These are phyloP conservation scores for Fonsecaea nubica DNA, from an alignment of 2,329 filamentous ascomycete genomes.

Conservation along the genomic window DNA sequence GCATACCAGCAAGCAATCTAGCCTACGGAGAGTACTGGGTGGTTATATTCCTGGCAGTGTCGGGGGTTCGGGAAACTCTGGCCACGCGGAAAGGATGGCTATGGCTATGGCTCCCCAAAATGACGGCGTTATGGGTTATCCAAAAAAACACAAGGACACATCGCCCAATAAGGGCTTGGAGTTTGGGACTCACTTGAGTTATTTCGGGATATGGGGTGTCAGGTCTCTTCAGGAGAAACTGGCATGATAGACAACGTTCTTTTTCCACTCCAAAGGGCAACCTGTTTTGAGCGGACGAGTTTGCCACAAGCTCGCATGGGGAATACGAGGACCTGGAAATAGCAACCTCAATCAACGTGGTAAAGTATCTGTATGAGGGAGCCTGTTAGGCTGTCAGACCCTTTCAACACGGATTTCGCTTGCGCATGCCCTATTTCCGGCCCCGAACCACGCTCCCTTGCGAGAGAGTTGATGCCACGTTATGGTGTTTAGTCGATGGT, in stretches of 20 bases:
- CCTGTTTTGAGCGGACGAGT: not conserved
- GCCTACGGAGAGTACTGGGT: constrained; percentile 4
- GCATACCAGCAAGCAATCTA: not conserved
- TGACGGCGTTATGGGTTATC: constrained; percentile 6
- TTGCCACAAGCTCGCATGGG: constrained; percentile 4
- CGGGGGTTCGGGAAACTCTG: not conserved
- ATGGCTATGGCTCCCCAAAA: not conserved
- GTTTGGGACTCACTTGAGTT: not conserved
- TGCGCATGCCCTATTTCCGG: constrained; percentile 13
- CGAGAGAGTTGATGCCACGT: constrained; percentile 1
- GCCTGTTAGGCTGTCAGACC: not conserved
- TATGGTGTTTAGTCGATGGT: not conserved
- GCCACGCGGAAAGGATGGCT: not conserved
- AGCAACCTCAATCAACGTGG: not conserved
- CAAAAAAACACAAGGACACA: constrained; percentile 9
- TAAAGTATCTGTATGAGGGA: not conserved
- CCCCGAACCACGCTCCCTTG: constrained; percentile 1
- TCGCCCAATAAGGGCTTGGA: not conserved
- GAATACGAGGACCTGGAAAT: not conserved
- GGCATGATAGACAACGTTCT: not conserved
- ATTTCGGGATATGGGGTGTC: constrained; percentile 1
- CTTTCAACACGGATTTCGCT: constrained; percentile 10
- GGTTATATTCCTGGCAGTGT: not conserved
- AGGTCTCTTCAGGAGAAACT: not conserved
- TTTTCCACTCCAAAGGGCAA: not conserved